Evolutionary conservation across 225 moss, liverwort and hornwort species (phyloP), one percentile per base, ranked within the genome.

Genomic region (Lunularia cruciata): DNA sequence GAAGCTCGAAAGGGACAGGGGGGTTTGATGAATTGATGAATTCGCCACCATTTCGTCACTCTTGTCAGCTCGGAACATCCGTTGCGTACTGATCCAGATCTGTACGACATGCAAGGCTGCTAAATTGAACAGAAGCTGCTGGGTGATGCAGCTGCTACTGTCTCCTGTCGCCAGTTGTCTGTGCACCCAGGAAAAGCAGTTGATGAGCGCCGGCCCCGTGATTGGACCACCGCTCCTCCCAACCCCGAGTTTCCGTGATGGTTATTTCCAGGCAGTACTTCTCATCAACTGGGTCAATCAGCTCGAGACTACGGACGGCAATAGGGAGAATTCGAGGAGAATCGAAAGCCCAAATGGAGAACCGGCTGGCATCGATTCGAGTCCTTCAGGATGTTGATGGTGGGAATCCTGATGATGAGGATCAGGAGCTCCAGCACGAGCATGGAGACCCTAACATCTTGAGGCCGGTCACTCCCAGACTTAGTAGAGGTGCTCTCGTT

Each of bases 221-320:
- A 57, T 57, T 57, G 56, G 56, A 57, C 56, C 30, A 13, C 40
- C 32, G 31, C 5, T 30, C 10, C 30, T n/a, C n/a, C n/a, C n/a
- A n/a, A n/a, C n/a, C n/a, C 8, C 56, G 26, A 32, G 13, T 3
- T 57, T 26, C 5, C 37, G 37, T 19, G 9, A 58, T 58, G 62
- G 40, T 40, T 27, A 40, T 39, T 38, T 39, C 39, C 11, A 60
- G 38, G 39, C 22, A 62, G 9, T 42, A 40, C 40, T 62, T 40
- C 34, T 16, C 36, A 0, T 32, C 57, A 19, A 1, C 57, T 38
- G 22, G 28, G 4, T 40, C 62, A 26, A 63, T 63, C 63, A 45
- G 26, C 28, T 63, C 63, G 14, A 63, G 63, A 45, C 63, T 63
- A 45, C 26, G 63, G 63, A 63, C 42, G 63, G 63, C 45, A 14